Conservation (phyloP, 1,139 yeast genomes). For the Pichia sp. region DNA sequence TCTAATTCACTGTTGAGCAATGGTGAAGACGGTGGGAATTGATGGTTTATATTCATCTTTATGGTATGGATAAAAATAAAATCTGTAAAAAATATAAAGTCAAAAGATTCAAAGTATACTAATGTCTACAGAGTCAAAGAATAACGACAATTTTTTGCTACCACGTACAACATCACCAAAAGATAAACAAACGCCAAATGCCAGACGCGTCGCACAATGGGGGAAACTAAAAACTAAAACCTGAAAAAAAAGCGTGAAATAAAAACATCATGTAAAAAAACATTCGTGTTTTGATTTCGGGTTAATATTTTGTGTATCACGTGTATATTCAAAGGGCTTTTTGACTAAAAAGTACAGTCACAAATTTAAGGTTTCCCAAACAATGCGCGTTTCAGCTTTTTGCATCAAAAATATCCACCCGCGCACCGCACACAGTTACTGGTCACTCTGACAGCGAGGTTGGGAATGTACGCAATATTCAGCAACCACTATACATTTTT, state of each 20-base stretch:
- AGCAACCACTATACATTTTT: neutral
- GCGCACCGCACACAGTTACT: neutral
- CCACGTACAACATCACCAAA: neutral
- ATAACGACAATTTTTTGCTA: neutral
- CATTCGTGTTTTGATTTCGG: neutral
- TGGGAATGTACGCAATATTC: neutral
- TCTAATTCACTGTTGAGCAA: constrained; percentile 12
- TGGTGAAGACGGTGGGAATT: constrained; percentile 24
- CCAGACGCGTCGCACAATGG: neutral
- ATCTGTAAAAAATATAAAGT: neutral
- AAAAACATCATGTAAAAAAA: neutral
- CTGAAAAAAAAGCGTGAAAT: neutral
- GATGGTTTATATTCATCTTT: constrained; percentile 16
- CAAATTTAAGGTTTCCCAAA: neutral
- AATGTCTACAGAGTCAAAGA: neutral
- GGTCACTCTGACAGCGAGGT: neutral
- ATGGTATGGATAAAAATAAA: neutral
- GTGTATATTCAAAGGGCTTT: neutral
- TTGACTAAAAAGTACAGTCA: neutral
- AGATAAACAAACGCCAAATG: constrained; percentile 3
- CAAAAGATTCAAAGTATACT: too few relatives aligned
- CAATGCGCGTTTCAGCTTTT: neutral
- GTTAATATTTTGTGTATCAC: neutral
- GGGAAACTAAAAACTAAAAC: neutral
- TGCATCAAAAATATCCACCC: neutral